phyloP scores from a whole-genome alignment of 768 basidiomycete genomes.

The Leccinum subgranulosum region DNA sequence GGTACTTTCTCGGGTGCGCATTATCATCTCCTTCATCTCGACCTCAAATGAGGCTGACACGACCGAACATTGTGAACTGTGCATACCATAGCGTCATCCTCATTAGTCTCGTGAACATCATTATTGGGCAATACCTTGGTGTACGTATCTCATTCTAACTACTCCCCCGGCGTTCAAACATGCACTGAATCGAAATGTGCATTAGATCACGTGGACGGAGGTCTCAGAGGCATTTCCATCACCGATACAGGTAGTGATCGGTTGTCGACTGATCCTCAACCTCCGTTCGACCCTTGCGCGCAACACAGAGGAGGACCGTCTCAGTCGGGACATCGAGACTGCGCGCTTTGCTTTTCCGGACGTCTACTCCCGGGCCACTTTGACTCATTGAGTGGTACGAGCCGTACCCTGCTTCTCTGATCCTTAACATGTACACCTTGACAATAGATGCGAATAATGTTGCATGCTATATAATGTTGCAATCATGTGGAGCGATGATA shows the following conservation, averaged over 20 bases:
- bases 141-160: background rate
- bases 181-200: background rate
- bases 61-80: background rate
- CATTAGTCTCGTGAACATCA: background rate
- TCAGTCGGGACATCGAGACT: background rate
- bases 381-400: too few relatives aligned
- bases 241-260: background rate
- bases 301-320: background rate
- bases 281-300: background rate
- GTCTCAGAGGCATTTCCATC: constrained; percentile 5
- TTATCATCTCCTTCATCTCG: background rate
- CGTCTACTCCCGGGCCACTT: background rate
- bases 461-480: background rate
- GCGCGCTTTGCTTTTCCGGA: background rate
- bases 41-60: background rate
- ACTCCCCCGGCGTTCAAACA: background rate
- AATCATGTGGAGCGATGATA: too few relatives aligned
- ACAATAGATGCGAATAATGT: background rate
- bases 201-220: background rate
- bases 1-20: constrained; percentile 3
- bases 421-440: background rate
- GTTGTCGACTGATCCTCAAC: background rate
- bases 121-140: background rate
- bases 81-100: background rate
- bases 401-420: background rate